Percentiles rank a stretch among this genome's conserved stretches.
Conservation (phyloP, 106 monocot species). For the Allium sativum region DNA sequence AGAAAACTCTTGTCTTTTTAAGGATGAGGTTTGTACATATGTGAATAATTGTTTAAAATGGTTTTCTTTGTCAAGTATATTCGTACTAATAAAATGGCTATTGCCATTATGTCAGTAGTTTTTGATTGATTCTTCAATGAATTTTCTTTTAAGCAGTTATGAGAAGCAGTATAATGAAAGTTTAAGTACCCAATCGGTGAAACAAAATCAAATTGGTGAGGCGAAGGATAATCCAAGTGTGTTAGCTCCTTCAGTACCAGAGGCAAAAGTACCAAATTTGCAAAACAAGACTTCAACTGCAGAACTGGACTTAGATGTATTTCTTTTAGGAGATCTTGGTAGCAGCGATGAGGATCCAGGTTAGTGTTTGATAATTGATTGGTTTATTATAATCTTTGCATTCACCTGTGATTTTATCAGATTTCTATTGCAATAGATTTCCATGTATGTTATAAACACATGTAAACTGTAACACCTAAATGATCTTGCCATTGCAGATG, state of each 20-base stretch:
- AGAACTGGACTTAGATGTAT: constrained; percentile 84
- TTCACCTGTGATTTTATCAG: neutral
- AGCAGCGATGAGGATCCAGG: constrained; percentile 80
- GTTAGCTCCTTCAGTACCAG: constrained; percentile 16
- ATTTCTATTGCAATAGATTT: too few species aligned
- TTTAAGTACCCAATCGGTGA: constrained; percentile 21
- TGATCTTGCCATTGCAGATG: constrained; percentile 40
- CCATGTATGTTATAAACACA: too few species aligned
- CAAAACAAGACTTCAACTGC: constrained; percentile 47
- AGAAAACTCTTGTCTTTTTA: too few species aligned
- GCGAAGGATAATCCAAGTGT: constrained; percentile 16
- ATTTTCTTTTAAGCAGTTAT: constrained; percentile 27
- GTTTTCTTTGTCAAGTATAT: too few species aligned
- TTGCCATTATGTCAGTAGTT: too few species aligned
- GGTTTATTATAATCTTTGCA: neutral
- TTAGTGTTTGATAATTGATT: constrained; percentile 14
- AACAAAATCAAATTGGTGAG: constrained; percentile 26
- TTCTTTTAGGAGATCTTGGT: constrained; percentile 91
- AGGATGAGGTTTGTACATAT: too few species aligned
- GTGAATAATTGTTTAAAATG: too few species aligned
- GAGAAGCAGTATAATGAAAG: constrained; percentile 73
- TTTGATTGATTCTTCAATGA: too few species aligned
- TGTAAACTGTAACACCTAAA: neutral
- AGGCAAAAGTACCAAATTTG: constrained; percentile 28
- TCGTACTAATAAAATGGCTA: too few species aligned